These are phyloP conservation scores for Epichloe sp. DNA, from an alignment of 2,329 filamentous ascomycete species.

Conservation along the genomic window DNA sequence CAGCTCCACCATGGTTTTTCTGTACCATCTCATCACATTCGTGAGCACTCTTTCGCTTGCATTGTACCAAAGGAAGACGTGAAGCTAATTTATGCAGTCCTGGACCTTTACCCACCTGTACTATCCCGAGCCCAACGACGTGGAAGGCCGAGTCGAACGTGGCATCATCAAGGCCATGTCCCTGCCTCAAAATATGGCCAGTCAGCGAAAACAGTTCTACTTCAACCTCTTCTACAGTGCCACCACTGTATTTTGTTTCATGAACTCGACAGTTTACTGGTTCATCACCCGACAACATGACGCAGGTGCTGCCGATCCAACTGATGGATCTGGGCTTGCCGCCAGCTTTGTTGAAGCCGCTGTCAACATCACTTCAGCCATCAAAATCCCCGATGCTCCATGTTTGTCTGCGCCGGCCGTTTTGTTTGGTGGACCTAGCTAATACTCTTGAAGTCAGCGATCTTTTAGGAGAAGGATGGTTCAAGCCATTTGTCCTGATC, in stretches of 20 bases:
- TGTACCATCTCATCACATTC: slow-evolving; percentile 33
- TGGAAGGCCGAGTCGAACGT: slow-evolving; percentile 23
- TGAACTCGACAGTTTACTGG: slow-evolving; percentile 40
- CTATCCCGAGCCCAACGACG: slow-evolving; percentile 27
- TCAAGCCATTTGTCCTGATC: slow-evolving; percentile 32
- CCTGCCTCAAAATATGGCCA: slow-evolving; percentile 28
- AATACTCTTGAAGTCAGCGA: slow-evolving; percentile 27
- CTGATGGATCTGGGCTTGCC: not conserved
- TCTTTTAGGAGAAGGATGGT: slow-evolving; percentile 34
- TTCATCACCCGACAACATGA: slow-evolving; percentile 23
- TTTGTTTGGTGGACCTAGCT: slow-evolving; percentile 4
- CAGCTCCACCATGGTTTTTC: slow-evolving; percentile 26
- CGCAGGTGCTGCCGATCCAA: slow-evolving; percentile 3
- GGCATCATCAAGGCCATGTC: slow-evolving; percentile 28
- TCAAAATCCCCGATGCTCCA: slow-evolving; percentile 10
- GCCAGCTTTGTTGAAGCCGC: not conserved
- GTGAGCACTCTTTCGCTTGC: slow-evolving; percentile 18
- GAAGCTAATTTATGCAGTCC: slow-evolving; percentile 17
- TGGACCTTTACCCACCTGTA: slow-evolving; percentile 42
- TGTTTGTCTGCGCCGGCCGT: slow-evolving; percentile 8
- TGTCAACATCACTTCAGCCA: not conserved
- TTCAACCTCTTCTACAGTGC: slow-evolving; percentile 39
- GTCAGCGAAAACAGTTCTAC: slow-evolving; percentile 29
- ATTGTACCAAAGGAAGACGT: not conserved
- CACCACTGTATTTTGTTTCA: slow-evolving; percentile 32